Evolutionary conservation across 2,329 filamentous ascomycete genomes (phyloP), one percentile per base, ranked within the genome.

Genomic region (Balansia obtecta): DNA sequence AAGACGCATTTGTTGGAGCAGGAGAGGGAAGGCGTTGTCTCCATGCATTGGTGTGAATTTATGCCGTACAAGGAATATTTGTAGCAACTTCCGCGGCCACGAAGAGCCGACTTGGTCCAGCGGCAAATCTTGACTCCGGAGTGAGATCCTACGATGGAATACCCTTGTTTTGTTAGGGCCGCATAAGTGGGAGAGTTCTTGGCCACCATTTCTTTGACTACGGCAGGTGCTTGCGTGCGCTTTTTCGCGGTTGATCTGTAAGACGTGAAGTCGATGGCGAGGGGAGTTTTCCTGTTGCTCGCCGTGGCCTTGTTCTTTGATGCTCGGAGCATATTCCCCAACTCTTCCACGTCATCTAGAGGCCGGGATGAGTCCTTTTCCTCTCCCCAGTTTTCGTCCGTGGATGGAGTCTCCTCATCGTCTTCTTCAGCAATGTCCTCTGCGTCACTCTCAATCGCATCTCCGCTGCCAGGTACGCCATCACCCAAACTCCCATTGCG

Each of bases 1-100:
- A 97, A 98, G 57, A 98, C 88, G 66, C 93, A 97, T 67, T 98
- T 97, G 72, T 97, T 97, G 55, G 86, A 93, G 74, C 91, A 98
- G 10, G 88, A 95, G 4, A 98, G 79, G 0, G 90, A 95, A 0
- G 91, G 91, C 0, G 91, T 97, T 2, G 91, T 91, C 69, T 98
- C 91, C 93, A 98, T 98, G 68, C 91, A 98, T 54, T 95, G 85
- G 63, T 98, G 93, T 0, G 90, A 96, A 56, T 86, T 81, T 66
- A 98, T 98, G 46, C 91, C 91, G 67, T 98, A 98, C 67, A 98
- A 95, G 0, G 88, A 95, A 68, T 82, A 96, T 63, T 98, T 97
- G 76, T 98, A 98, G 72, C 91, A 98, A 22, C 88, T 95, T 4
- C 91, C 93, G 40, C 91, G 84, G 12, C 91, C 91, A 39, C 91